These are phyloP conservation scores for Malassezia vespertilionis DNA, from an alignment of 1,284 basidiomycete species.

Conservation along the genomic window DNA sequence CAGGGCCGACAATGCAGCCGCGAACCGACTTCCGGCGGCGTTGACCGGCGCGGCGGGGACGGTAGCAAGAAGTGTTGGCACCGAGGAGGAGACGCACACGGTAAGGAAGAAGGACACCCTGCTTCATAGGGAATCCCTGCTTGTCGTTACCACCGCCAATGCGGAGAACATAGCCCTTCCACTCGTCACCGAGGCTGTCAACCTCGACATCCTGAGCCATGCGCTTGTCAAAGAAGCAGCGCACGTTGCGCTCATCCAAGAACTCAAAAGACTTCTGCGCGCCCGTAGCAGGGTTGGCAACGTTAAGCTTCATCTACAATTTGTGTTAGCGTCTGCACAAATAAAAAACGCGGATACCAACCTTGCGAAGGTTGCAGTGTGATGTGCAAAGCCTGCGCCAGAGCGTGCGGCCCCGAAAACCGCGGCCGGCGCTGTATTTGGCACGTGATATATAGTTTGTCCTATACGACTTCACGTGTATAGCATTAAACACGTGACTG, in stretches of 20 bases:
- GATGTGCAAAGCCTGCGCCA: slow-evolving; percentile 10
- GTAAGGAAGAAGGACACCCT: slow-evolving; percentile 88
- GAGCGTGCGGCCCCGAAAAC: slow-evolving; percentile 9
- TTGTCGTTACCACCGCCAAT: slow-evolving; percentile 93
- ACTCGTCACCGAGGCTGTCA: slow-evolving; percentile 87
- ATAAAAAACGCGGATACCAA: slow-evolving; percentile 54
- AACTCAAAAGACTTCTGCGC: slow-evolving; percentile 85
- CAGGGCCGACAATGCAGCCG: slow-evolving; percentile 86
- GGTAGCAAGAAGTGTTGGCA: slow-evolving; percentile 96
- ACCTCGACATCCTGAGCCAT: slow-evolving; percentile 88
- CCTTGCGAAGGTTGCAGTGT: slow-evolving; percentile 18
- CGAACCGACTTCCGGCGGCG: slow-evolving; percentile 97
- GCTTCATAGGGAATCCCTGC: slow-evolving; percentile 86
- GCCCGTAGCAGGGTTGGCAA: slow-evolving; percentile 86
- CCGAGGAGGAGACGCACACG: slow-evolving; percentile 88
- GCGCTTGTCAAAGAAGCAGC: slow-evolving; percentile 91
- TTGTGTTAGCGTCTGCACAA: slow-evolving; percentile 24
- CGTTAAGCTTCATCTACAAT: slow-evolving; percentile 79
- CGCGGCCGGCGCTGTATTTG: not conserved
- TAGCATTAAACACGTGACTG: no score
- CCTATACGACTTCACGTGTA: not conserved
- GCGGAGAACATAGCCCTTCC: slow-evolving; percentile 91
- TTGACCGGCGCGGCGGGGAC: slow-evolving; percentile 80
- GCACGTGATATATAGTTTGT: slow-evolving; percentile 17
- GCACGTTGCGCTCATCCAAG: slow-evolving; percentile 84